Conservation (phyloP, 768 basidiomycete species). For the Udeniomyces megalosporus region DNA sequence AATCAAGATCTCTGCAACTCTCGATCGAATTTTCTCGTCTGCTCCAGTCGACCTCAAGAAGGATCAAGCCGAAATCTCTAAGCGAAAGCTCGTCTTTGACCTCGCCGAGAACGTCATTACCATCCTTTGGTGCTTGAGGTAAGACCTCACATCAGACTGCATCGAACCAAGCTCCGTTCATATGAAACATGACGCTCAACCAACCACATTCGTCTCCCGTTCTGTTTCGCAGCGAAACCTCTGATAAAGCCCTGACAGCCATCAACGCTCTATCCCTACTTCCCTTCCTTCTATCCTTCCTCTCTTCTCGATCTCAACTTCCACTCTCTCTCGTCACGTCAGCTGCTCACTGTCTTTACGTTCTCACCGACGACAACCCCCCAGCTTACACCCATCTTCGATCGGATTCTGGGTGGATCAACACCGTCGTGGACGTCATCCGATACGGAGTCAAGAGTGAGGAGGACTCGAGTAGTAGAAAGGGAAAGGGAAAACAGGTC, state of each 20-base stretch:
- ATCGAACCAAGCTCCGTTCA: neutral
- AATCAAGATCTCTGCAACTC: conserved; percentile 46
- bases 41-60: conserved; percentile 26
- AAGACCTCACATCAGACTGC: conserved; percentile 23
- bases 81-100: conserved; percentile 61
- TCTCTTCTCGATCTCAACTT: conserved; percentile 51
- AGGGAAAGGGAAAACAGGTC: conserved; percentile 21
- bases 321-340: conserved; percentile 57
- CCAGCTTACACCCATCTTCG: conserved; percentile 52
- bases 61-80: conserved; percentile 41
- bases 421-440: conserved; percentile 36
- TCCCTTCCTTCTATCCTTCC: conserved; percentile 81
- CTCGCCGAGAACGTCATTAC: conserved; percentile 88
- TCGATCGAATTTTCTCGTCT: conserved; percentile 48
- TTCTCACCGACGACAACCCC: conserved; percentile 80
- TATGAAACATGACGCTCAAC: no score
- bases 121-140: conserved; percentile 86
- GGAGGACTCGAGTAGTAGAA: conserved; percentile 11
- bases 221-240: conserved; percentile 49
- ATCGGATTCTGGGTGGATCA: conserved; percentile 11
- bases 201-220: neutral
- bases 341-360: conserved; percentile 82
- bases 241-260: conserved; percentile 74
- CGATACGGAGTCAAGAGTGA: conserved; percentile 5
- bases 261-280: conserved; percentile 64